These are phyloP conservation scores for Geotrichum histeridarum DNA, from an alignment of 1,139 yeast genomes.

Conservation along the genomic window DNA sequence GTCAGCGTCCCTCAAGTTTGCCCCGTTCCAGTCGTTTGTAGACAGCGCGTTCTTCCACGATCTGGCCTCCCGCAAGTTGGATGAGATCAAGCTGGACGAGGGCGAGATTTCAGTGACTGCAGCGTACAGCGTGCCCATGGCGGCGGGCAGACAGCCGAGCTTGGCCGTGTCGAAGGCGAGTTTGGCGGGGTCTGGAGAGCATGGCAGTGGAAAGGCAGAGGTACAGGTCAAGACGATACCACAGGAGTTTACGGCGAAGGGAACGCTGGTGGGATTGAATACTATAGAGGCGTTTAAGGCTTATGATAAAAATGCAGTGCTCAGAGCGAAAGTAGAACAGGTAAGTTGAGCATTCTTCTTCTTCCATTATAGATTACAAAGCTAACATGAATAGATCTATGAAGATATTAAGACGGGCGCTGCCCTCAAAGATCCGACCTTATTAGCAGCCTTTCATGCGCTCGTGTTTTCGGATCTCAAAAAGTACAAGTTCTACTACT, in stretches of 20 bases:
- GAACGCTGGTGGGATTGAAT: conserved; percentile 59
- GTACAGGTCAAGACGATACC: too few species aligned
- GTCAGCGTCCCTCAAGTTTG: conserved; percentile 37
- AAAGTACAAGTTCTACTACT: conserved; percentile 78
- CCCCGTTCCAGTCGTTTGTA: conserved; percentile 63
- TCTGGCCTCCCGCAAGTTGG: conserved; percentile 61
- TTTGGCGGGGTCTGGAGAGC: too few species aligned
- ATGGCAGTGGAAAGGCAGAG: too few species aligned
- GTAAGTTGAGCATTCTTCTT: conserved; percentile 23
- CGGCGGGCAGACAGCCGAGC: conserved; percentile 29
- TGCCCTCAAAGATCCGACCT: conserved; percentile 39
- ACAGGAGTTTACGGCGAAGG: conserved; percentile 31
- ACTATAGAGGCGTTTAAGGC: conserved; percentile 79
- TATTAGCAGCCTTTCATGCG: conserved; percentile 49
- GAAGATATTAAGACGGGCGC: conserved; percentile 35
- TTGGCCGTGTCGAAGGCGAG: conserved; percentile 26
- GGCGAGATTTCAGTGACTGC: conserved; percentile 41
- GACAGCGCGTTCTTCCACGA: conserved; percentile 83
- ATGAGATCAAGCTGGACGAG: conserved; percentile 58
- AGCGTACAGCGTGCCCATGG: conserved; percentile 45
- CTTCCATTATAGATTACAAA: background rate
- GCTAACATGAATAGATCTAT: conserved; percentile 17
- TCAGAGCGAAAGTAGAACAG: conserved; percentile 45
- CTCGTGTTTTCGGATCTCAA: conserved; percentile 82
- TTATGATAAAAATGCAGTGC: conserved; percentile 54